A percentile compares a stretch with the other conserved stretches of the same genome.
phyloP scores from a whole-genome alignment of 371 early-diverging fungal genomes.

The Parasitella parasitica region DNA sequence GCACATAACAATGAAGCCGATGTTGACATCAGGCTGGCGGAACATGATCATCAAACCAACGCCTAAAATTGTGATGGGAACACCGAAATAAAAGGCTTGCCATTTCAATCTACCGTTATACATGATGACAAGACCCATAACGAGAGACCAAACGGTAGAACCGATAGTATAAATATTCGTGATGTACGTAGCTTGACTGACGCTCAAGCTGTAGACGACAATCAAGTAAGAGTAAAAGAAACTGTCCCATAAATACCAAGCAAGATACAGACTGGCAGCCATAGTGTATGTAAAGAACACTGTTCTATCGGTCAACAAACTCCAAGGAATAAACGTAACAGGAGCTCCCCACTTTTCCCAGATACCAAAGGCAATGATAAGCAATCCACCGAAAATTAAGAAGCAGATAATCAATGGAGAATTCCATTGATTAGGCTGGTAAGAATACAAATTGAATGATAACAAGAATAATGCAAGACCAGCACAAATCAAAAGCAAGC shows the following conservation, averaged over 20 bases:
- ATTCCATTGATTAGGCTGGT: slow-evolving; percentile 9
- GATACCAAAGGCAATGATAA: slow-evolving; percentile 12
- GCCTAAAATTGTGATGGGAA: slow-evolving; percentile 14
- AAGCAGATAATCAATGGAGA: slow-evolving; percentile 20
- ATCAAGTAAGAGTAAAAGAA: slow-evolving; percentile 23
- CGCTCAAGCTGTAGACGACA: slow-evolving; percentile 12
- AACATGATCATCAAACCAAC: slow-evolving; percentile 22
- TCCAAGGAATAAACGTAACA: slow-evolving; percentile 20
- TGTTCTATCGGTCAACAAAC: slow-evolving; percentile 15
- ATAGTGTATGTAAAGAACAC: slow-evolving; percentile 19
- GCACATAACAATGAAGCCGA: slow-evolving; percentile 23
- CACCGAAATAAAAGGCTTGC: slow-evolving; percentile 17
- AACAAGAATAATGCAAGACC: slow-evolving; percentile 20
- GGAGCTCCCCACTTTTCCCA: slow-evolving; percentile 15
- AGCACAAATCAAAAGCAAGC: slow-evolving; percentile 13
- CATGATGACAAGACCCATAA: slow-evolving; percentile 15
- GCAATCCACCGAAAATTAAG: slow-evolving; percentile 6
- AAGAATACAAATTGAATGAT: slow-evolving; percentile 13
- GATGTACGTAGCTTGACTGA: slow-evolving; percentile 12
- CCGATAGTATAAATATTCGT: slow-evolving; percentile 23
- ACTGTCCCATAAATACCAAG: slow-evolving; percentile 20
- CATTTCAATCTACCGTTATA: slow-evolving; percentile 21
- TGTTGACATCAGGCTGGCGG: slow-evolving; percentile 20
- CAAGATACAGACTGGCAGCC: slow-evolving; percentile 8
- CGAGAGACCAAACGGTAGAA: slow-evolving; percentile 11